phyloP scores from a whole-genome alignment of 441 rosid genomes.

The Melastoma candidum region DNA sequence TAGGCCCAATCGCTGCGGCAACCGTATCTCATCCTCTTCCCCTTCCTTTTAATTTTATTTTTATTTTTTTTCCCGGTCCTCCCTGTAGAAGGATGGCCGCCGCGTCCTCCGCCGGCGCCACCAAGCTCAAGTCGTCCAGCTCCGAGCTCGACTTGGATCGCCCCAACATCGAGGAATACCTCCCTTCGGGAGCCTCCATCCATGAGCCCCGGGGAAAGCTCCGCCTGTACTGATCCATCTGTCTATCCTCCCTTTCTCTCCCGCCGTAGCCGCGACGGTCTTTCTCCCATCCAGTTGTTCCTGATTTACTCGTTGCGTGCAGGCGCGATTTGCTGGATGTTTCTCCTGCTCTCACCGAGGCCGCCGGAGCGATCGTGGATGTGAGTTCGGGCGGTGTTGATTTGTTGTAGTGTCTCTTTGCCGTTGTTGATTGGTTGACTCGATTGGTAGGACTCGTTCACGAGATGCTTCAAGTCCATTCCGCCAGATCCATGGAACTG shows the following conservation, averaged over 20 bases:
- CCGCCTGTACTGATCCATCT: constrained; percentile 41
- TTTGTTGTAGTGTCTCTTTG: background rate
- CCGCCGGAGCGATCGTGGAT: constrained; percentile 96
- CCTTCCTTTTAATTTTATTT: no score
- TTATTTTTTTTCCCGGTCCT: no score
- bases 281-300: no score
- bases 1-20: no score
- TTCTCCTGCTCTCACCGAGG: constrained; percentile 81
- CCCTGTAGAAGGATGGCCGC: no score
- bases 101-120: background rate
- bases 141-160: constrained; percentile 84
- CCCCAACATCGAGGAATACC: constrained; percentile 90
- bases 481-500: constrained; percentile 97
- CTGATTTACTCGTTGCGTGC: background rate
- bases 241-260: background rate
- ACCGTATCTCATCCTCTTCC: no score
- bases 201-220: constrained; percentile 72
- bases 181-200: constrained; percentile 79
- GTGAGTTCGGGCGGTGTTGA: constrained; percentile 24
- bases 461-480: constrained; percentile 93
- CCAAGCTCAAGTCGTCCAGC: constrained; percentile 43
- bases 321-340: constrained; percentile 86
- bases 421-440: no score
- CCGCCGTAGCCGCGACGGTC: background rate
- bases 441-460: constrained; percentile 60